These are phyloP conservation scores for Castanopsis chinensis DNA, from an alignment of 306 rosid species.

Conservation along the genomic window DNA sequence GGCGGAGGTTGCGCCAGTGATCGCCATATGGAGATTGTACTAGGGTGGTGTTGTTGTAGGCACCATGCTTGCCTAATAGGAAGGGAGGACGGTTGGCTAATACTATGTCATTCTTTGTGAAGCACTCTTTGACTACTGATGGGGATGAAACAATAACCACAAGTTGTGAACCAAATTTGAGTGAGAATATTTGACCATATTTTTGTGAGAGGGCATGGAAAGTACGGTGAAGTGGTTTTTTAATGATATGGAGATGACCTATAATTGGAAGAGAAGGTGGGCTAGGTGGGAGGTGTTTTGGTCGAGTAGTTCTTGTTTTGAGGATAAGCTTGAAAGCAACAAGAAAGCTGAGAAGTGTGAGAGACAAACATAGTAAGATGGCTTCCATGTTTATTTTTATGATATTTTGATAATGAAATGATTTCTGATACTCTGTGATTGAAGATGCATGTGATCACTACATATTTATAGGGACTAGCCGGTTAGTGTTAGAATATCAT, in stretches of 20 bases:
- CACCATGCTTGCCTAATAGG: conserved; percentile 29
- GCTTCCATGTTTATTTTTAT: too few species aligned
- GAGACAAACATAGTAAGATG: too few species aligned
- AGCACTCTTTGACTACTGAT: conserved; percentile 51
- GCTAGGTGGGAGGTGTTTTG: conserved; percentile 46
- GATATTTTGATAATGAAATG: too few species aligned
- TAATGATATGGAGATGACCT: conserved; percentile 56
- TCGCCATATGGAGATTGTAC: conserved; percentile 47
- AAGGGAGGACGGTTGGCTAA: conserved; percentile 48
- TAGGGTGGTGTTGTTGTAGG: conserved; percentile 39
- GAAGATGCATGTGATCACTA: too few species aligned
- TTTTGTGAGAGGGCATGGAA: conserved; percentile 33
- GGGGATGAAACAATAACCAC: conserved; percentile 49
- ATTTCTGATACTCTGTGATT: too few species aligned
- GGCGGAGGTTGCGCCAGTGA: conserved; percentile 84
- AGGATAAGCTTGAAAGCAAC: conserved; percentile 27
- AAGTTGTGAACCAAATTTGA: conserved; percentile 30
- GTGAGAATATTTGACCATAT: conserved; percentile 38
- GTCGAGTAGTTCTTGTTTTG: background rate
- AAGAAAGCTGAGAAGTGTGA: conserved; percentile 6
- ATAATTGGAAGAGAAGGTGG: conserved; percentile 53
- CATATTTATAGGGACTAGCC: too few species aligned
- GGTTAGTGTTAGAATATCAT: too few species aligned
- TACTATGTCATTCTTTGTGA: conserved; percentile 59
- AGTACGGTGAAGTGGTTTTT: conserved; percentile 33